These are phyloP conservation scores for Apiospora marii DNA, from an alignment of 2,329 filamentous ascomycete species.

Conservation along the genomic window DNA sequence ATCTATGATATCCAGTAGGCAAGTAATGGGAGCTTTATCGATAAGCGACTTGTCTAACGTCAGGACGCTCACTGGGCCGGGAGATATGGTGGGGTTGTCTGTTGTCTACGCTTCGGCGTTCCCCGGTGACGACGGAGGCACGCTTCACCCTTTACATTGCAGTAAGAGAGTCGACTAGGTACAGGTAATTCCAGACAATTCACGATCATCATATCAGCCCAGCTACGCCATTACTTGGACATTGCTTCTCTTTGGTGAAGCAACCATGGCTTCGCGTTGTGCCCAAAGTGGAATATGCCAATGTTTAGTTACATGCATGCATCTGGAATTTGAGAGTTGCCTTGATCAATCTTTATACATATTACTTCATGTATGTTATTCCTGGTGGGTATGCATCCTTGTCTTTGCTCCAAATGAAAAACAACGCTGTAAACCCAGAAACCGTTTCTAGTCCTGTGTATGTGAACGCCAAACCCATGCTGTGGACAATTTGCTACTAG, in stretches of 20 bases:
- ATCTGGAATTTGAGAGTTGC: background rate
- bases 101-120: background rate
- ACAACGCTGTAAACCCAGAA: background rate
- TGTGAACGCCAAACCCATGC: constrained; percentile 17
- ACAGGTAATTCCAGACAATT: background rate
- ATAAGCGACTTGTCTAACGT: constrained; percentile 8
- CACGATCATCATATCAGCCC: too few species aligned
- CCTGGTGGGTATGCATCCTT: background rate
- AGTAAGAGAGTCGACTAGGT: background rate
- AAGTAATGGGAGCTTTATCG: constrained; percentile 5
- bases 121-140: background rate
- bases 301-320: background rate
- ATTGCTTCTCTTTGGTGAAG: background rate
- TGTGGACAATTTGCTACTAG: constrained; percentile 40
- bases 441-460: background rate
- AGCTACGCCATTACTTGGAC: background rate
- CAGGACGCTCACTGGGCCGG: too few species aligned
- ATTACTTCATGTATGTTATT: background rate
- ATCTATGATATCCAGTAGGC: background rate
- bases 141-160: background rate
- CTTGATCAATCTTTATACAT: background rate
- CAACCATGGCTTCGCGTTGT: background rate
- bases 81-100: constrained; percentile 1
- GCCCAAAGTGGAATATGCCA: background rate
- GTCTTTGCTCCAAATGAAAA: background rate